phyloP scores from a whole-genome alignment of 148 eudicot species.

The Chenopodium berlandieri region DNA sequence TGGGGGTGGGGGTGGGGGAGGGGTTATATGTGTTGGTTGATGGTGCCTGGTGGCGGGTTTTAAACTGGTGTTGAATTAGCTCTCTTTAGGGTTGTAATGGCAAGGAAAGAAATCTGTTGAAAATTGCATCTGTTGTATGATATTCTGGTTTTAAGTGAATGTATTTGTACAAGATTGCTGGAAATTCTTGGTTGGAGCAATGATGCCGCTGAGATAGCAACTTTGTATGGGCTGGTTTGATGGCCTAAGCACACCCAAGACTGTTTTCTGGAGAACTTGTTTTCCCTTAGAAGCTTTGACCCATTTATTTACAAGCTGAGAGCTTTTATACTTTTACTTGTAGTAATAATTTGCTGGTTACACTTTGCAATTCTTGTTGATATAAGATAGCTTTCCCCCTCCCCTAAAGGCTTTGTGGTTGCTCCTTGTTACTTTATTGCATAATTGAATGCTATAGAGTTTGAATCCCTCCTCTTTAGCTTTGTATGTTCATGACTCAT shows the following conservation, averaged over 20 bases:
- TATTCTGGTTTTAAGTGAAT: no score
- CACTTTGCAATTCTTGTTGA: not conserved
- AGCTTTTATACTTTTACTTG: not conserved
- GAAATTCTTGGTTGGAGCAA: not conserved
- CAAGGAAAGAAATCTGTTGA: no score
- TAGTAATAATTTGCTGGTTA: not conserved
- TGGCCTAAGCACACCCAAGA: no score
- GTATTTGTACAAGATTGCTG: not conserved
- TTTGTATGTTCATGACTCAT: not conserved
- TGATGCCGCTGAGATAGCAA: not conserved
- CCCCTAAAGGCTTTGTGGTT: not conserved
- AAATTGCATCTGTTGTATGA: no score
- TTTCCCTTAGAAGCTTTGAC: not conserved
- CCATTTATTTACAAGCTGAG: not conserved
- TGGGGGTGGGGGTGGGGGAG: no score
- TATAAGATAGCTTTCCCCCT: not conserved
- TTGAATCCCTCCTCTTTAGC: not conserved
- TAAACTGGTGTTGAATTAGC: no score
- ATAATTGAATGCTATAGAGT: not conserved
- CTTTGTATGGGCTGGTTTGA: conserved; percentile 4
- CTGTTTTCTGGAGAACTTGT: no score
- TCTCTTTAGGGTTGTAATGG: no score
- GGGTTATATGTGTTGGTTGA: no score
- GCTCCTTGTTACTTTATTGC: not conserved
- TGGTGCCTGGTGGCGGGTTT: no score